Base-by-base conservation (phyloP, 352 stramenopile species). In the Phytophthora tubulina region DNA sequence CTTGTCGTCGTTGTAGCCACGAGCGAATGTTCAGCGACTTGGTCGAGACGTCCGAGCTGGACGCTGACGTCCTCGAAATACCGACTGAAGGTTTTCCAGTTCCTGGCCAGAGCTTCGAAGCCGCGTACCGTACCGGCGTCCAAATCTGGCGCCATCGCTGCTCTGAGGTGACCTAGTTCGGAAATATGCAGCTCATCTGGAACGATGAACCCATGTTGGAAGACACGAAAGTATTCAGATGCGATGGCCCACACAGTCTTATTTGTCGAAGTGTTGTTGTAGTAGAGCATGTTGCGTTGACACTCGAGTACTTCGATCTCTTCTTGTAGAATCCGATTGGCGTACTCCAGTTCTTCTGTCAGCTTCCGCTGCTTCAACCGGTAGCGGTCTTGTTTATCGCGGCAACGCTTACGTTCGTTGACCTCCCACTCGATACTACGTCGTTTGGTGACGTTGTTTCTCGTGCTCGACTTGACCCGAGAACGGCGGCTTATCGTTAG, bases 171-270 rank as follows among this genome's bases (percentile, higher is more conserved):
- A 6, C 52, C 21, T 0, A 52, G n/a, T 11, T 62, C 54, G 4
- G 13, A 8, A 8, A 50, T 42, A 4, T 6, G 15, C n/a, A 36
- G 45, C 32, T 14, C 39, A 14, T 32, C 21, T 27, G 21, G 21
- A 27, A 27, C 21, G 21, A 27, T 14, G 15, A 45, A 15, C 33
- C 51, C 51, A 44, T n/a, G 51, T 32, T 33, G 14, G 42, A 62
- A 62, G 54, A 62, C 30, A 2, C 41, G 54, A 32, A 51, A 62
- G 38, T 52, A 53, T 42, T 52, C 39, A 2, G 33, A 41, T 0
- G 55, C 15, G 1, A 63, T 32, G 11, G 45, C 44, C 57, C 57
- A 65, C 7, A 53, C 55, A 10, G 41, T 52, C 8, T 51, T 39
- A 33, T 32, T 65, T 7, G 56, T 45, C 11, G 39, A 45, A 27